Conservation (phyloP, 768 basidiomycete species). For the Macrolepiota albuminosa region DNA sequence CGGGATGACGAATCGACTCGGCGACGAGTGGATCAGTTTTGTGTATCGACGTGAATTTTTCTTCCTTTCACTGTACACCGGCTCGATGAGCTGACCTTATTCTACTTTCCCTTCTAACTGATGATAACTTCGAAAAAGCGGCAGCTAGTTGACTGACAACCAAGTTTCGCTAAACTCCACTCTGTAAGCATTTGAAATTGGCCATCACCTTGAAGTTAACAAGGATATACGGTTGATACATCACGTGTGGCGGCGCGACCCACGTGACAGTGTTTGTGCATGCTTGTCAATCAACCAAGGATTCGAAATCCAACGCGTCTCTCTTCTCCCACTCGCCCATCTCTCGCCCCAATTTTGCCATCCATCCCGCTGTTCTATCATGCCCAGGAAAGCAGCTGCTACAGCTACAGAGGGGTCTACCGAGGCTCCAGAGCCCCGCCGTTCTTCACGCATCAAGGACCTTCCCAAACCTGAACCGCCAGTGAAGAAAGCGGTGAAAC, state of each 20-base stretch:
- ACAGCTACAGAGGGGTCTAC: slow-evolving; percentile 34
- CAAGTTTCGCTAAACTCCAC: background rate
- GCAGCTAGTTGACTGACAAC: too few relatives aligned
- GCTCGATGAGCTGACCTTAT: too few relatives aligned
- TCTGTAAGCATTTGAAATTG: background rate
- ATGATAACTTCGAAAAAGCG: background rate
- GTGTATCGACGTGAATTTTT: too few relatives aligned
- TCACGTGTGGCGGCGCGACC: slow-evolving; percentile 18
- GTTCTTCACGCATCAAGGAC: slow-evolving; percentile 73
- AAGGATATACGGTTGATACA: background rate
- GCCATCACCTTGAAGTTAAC: too few relatives aligned
- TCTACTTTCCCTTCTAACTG: background rate
- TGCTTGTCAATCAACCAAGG: slow-evolving; percentile 20
- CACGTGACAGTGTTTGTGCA: slow-evolving; percentile 21
- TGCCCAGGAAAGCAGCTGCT: slow-evolving; percentile 70
- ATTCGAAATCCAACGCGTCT: slow-evolving; percentile 20
- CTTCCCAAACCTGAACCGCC: slow-evolving; percentile 49
- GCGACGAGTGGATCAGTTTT: too few relatives aligned
- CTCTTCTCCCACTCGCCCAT: slow-evolving; percentile 13
- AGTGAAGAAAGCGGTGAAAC: slow-evolving; percentile 62
- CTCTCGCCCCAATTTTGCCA: slow-evolving; percentile 9
- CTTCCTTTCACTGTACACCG: too few relatives aligned
- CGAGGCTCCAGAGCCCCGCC: slow-evolving; percentile 51
- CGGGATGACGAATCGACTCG: background rate
- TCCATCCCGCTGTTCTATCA: slow-evolving; percentile 22